Percentiles rank a stretch among this genome's conserved stretches.
Conservation (phyloP, 352 stramenopile genomes). For the Phytopythium boreale region DNA sequence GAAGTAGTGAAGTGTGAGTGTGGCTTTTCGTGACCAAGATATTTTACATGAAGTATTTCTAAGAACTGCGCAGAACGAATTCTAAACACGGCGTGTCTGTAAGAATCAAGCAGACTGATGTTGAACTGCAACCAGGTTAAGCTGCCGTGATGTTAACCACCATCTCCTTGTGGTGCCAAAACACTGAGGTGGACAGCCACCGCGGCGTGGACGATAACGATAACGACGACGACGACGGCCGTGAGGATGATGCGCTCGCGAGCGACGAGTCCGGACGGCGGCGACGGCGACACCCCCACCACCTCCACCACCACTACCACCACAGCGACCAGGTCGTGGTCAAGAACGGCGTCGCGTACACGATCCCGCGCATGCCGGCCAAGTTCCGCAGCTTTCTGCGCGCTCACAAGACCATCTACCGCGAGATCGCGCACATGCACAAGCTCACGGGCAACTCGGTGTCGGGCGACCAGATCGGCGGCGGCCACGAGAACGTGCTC, state of each 20-base stretch:
- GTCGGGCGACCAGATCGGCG: slow-evolving; percentile 58
- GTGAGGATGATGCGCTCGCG: background rate
- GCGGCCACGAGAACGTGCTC: slow-evolving; percentile 94
- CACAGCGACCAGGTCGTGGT: background rate
- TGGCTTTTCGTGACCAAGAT: too few species aligned
- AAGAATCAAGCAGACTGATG: too few species aligned
- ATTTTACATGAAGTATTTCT: too few species aligned
- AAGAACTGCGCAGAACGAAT: too few species aligned
- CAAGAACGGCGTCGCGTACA: slow-evolving; percentile 2
- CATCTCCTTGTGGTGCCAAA: too few species aligned
- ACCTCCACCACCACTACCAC: slow-evolving; percentile 17
- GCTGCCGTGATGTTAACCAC: too few species aligned
- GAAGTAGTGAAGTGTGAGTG: too few species aligned
- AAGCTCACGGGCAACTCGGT: slow-evolving; percentile 84
- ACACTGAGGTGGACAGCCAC: too few species aligned
- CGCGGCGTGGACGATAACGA: too few species aligned
- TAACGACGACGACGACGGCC: background rate
- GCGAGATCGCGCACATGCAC: slow-evolving; percentile 96
- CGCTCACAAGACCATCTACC: slow-evolving; percentile 90
- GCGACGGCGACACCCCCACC: slow-evolving; percentile 32
- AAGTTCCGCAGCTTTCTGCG: slow-evolving; percentile 94
- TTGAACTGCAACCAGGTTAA: too few species aligned
- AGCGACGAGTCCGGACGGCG: slow-evolving; percentile 21
- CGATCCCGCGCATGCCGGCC: slow-evolving; percentile 84
- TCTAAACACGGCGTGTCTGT: too few species aligned